A percentile compares a stretch with the other conserved stretches of the same genome.
Conservation (phyloP, 2,329 filamentous ascomycete species). For the Bipolaris oryzae region DNA sequence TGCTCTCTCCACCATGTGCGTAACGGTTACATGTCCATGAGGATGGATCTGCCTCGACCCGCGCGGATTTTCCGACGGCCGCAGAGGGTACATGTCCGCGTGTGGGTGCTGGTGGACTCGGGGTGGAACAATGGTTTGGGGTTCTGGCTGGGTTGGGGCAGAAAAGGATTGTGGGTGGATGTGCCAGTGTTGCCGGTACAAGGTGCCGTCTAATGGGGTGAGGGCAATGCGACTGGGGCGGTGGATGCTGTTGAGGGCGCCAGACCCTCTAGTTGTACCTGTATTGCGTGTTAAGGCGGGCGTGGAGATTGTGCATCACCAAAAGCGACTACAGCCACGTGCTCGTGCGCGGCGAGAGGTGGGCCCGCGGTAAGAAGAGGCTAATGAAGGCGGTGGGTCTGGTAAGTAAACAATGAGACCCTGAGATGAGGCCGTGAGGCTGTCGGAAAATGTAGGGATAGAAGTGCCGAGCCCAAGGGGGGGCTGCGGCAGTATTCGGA, state of each 20-base stretch:
- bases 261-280: slow-evolving; percentile 1
- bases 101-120: neutral
- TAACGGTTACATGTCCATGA: slow-evolving; percentile 10
- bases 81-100: neutral
- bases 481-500: slow-evolving; percentile 21
- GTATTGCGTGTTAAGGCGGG: slow-evolving; percentile 13
- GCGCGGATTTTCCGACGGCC: slow-evolving; percentile 8
- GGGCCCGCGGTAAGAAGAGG: slow-evolving; percentile 16
- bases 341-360: slow-evolving; percentile 21
- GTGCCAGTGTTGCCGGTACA: neutral
- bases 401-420: slow-evolving; percentile 21
- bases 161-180: neutral
- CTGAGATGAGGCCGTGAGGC: slow-evolving; percentile 22
- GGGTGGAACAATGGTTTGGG: neutral
- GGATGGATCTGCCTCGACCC: neutral
- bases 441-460: slow-evolving; percentile 35
- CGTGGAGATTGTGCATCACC: slow-evolving; percentile 14
- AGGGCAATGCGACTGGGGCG: neutral
- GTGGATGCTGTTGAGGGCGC: slow-evolving; percentile 16
- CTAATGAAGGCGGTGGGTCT: slow-evolving; percentile 22
- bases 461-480: slow-evolving; percentile 12
- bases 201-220: slow-evolving; percentile 1
- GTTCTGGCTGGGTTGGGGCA: neutral
- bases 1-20: slow-evolving; percentile 9
- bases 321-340: slow-evolving; percentile 24